Conservation (phyloP, 73 alveolate species). For the Paramecium biaurelia region DNA sequence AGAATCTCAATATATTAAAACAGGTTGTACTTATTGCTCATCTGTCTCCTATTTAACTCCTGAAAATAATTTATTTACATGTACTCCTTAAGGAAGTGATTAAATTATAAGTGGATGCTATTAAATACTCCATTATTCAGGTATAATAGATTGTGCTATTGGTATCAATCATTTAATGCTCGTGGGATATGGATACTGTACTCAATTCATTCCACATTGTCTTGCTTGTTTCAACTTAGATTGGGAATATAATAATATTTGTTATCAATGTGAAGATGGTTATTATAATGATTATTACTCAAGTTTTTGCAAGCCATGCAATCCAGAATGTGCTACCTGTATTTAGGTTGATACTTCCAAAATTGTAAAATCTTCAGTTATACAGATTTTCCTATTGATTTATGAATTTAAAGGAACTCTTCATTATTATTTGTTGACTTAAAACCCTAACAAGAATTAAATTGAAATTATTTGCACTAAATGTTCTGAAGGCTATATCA, state of each 20-base stretch:
- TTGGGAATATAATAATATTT: neutral
- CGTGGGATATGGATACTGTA: neutral
- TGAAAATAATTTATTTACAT: neutral
- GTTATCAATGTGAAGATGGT: neutral
- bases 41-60: neutral
- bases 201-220: neutral
- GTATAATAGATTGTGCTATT: neutral
- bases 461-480: neutral
- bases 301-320: neutral
- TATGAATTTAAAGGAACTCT: neutral
- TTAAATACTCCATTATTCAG: neutral
- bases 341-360: neutral
- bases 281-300: neutral
- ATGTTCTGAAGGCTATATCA: neutral
- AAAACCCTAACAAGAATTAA: neutral
- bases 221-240: neutral
- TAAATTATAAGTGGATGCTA: neutral
- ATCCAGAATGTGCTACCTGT: neutral
- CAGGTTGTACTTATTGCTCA: neutral
- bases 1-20: neutral
- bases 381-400: neutral
- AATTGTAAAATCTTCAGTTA: neutral
- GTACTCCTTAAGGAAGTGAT: neutral
- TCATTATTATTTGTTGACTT: neutral
- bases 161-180: neutral